phyloP scores from a whole-genome alignment of 2,329 filamentous ascomycete species.

The Sporothrix phasma region DNA sequence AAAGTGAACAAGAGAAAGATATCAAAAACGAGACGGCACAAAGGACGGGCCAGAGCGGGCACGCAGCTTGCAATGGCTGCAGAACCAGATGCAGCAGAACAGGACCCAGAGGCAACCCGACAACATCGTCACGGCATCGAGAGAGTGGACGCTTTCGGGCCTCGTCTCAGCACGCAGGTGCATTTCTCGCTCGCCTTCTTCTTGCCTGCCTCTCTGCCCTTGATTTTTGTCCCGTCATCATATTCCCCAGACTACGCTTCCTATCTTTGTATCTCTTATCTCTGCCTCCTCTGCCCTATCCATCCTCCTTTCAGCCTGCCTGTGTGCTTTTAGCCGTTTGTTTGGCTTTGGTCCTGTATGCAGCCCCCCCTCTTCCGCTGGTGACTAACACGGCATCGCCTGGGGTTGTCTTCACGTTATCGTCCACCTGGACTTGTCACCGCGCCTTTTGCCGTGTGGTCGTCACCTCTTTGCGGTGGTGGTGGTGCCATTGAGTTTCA shows the following conservation, averaged over 20 bases:
- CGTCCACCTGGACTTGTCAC: constrained; percentile 1
- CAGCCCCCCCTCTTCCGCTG: background rate
- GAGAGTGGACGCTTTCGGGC: background rate
- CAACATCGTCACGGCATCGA: background rate
- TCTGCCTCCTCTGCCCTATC: background rate
- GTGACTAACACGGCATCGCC: background rate
- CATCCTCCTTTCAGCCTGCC: background rate
- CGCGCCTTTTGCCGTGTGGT: background rate
- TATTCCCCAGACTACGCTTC: constrained; percentile 5
- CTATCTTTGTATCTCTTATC: constrained; percentile 6
- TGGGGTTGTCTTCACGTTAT: background rate
- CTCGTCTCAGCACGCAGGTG: background rate
- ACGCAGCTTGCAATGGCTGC: background rate
- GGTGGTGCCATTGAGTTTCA: background rate
- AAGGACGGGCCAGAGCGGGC: background rate
- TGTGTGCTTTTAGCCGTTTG: too few relatives aligned
- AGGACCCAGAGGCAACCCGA: background rate
- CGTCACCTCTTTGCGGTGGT: background rate
- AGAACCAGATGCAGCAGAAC: background rate
- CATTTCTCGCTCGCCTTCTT: background rate
- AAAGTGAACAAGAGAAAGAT: background rate
- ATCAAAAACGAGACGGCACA: background rate
- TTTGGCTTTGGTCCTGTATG: background rate
- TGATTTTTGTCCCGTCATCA: background rate
- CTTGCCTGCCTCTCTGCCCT: background rate